Base-by-base conservation (phyloP, 805 yeast genomes). In the Tetrapisispora pingtungensis region DNA sequence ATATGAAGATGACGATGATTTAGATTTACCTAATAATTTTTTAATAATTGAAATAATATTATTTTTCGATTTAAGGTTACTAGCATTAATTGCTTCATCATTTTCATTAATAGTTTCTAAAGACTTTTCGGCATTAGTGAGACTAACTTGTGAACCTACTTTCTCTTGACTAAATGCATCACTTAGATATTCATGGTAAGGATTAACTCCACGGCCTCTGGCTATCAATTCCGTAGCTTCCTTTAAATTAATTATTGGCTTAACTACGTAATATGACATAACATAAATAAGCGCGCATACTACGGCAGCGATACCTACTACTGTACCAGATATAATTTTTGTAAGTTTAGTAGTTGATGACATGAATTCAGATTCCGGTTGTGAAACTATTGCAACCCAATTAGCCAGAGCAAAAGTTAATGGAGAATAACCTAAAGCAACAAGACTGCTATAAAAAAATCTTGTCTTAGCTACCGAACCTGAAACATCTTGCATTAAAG, bases 331-430 rank as follows among this genome's bases (percentile, higher is more conserved):
- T 47, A 85, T 81, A 41, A 88, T 81, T 50, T 77, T 76, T 1
- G 80, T 72, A 34, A 88, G 64, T 49, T 72, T 74, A 19, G 71
- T 65, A 5, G 81, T 72, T 0, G 95, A 93, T 3, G 69, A 74
- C 58, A 77, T 67, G 59, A 87, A 85, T 2, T 64, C 72, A 2
- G 68, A 49, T 48, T 76, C 71, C 1, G 72, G 65, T 57, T 86
- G 94, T 50, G 81, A 81, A 4, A 88, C 77, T 0, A 80, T 63
- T 1, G 88, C 80, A n/a, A 78, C 74, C 97, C 96, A 88, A 12
- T 67, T 67, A 1, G 67, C 70, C 36, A 71, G 62, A 1, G 53
- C 44, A 37, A 74, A 64, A 24, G 69, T 61, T 13, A 74, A 73
- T 0, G 70, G 66, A 0, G 78, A 65, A 53, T 65, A 80, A 0